Percentiles rank a stretch among this genome's conserved stretches.
These are phyloP conservation scores for Hymenoscyphus salicellus DNA, from an alignment of 2,329 filamentous ascomycete genomes.

Conservation along the genomic window DNA sequence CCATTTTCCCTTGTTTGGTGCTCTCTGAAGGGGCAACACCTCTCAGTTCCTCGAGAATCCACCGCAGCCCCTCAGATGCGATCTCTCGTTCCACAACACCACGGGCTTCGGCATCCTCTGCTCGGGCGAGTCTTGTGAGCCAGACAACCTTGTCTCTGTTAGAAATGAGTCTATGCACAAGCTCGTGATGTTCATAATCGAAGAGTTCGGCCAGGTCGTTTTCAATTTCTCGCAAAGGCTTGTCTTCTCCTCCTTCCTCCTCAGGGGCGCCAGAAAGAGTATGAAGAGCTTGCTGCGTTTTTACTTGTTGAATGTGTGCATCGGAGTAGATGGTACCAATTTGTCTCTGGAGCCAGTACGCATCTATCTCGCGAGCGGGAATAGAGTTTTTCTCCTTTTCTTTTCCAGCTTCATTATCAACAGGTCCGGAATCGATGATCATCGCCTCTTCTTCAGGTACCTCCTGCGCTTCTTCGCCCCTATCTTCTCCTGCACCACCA, in stretches of 20 bases:
- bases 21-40: constrained; percentile 62
- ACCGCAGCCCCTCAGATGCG: constrained; percentile 79
- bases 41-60: constrained; percentile 83
- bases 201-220: constrained; percentile 99
- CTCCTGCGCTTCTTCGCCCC: constrained; percentile 47
- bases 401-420: constrained; percentile 44
- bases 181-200: constrained; percentile 91
- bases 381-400: constrained; percentile 61
- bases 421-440: constrained; percentile 70
- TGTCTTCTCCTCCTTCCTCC: constrained; percentile 76
- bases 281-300: constrained; percentile 78
- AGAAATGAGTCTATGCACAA: constrained; percentile 84
- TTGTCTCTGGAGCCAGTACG: constrained; percentile 93
- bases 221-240: constrained; percentile 85
- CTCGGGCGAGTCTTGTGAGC: constrained; percentile 82
- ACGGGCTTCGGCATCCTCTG: constrained; percentile 74
- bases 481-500: constrained; percentile 48
- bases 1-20: constrained; percentile 64
- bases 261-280: constrained; percentile 76
- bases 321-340: constrained; percentile 86
- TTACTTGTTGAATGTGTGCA: constrained; percentile 88
- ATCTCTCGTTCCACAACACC: constrained; percentile 84
- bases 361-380: constrained; percentile 86
- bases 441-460: constrained; percentile 69
- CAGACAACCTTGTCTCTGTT: constrained; percentile 95